phyloP scores from a whole-genome alignment of 305 asterid species.

The Vinca major region DNA sequence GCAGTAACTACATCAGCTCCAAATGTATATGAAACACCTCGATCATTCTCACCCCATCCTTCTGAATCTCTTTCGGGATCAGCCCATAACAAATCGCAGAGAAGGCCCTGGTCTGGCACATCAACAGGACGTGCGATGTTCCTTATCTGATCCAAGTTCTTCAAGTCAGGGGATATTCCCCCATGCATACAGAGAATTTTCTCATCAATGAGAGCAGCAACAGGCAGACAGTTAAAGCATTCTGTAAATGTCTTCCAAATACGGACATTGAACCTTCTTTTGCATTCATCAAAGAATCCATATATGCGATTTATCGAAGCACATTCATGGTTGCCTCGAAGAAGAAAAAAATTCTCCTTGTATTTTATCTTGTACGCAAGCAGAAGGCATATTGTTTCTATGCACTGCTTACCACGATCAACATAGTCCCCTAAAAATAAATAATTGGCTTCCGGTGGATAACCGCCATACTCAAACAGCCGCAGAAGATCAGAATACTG shows the following conservation, averaged over 20 bases:
- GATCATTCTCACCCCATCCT: conserved; percentile 29
- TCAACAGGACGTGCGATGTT: conserved; percentile 28
- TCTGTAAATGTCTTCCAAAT: conserved; percentile 23
- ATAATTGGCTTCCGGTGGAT: conserved; percentile 24
- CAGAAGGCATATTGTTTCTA: conserved; percentile 27
- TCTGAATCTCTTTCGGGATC: conserved; percentile 19
- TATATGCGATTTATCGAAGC: conserved; percentile 28
- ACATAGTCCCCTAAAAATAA: conserved; percentile 26
- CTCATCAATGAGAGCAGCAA: conserved; percentile 25
- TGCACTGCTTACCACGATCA: conserved; percentile 27
- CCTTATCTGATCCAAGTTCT: conserved; percentile 24
- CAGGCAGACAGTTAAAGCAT: conserved; percentile 26
- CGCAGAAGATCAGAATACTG: conserved; percentile 26
- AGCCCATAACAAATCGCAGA: conserved; percentile 26
- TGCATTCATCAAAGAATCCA: conserved; percentile 26
- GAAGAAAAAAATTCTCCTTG: conserved; percentile 24
- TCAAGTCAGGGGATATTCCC: conserved; percentile 22
- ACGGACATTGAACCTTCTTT: conserved; percentile 24
- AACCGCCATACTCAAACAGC: conserved; percentile 26
- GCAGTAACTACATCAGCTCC: conserved; percentile 23
- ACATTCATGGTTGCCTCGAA: conserved; percentile 25
- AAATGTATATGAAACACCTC: conserved; percentile 24
- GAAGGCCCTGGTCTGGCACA: conserved; percentile 22
- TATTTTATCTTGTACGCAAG: conserved; percentile 25
- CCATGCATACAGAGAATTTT: conserved; percentile 27